Base-by-base conservation (phyloP, 805 yeast species). In the Barnettozyma pratensis region DNA sequence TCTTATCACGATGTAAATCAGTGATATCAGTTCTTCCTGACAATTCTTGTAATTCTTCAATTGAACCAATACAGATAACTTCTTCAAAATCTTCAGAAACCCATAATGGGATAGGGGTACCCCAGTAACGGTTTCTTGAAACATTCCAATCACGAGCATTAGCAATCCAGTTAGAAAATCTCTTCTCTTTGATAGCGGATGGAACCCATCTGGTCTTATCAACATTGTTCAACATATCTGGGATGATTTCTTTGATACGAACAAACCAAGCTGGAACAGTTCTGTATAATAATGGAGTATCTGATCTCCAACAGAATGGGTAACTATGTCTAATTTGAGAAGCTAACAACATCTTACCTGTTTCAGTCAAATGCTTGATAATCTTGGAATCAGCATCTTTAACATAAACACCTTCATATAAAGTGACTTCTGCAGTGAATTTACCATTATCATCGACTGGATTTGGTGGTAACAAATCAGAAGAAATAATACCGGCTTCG, bases 251-350 rank as follows among this genome's bases (percentile, higher is more conserved):
- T 58, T 79, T 81, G 49, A 94, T 86, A 66, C 96, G 85, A 51
- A 94, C 94, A 63, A 94, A 94, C 99, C 99, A 94, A 34, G 98
- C 92, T 45, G 99, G 99, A 57, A 94, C 97, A 37, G 97, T 84
- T 74, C 96, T 83, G 76, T 94, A 94, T 57, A 94, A 70, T 66
- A 94, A 81, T 47, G 99, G 99, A 31, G 99, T 94, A 66, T 94
- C 99, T 4, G 98, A 92, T 80, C 99, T 86, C 99, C 99, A 94
- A 75, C 99, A 94, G 85, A 94, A 94, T 62, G 99, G 99, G 71
- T 94, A 94, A 69, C 96, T 85, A 77, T 94, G 99, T 72, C 83
- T 83, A 57, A 91, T 77, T 75, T 94, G 98, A 39, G 88, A 74
- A 49, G 83, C 85, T 39, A 81, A 78, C 55, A 94, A 74, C 36